Base-by-base conservation (phyloP, 2,329 filamentous ascomycete genomes). In the Sporothrix brasiliensis region DNA sequence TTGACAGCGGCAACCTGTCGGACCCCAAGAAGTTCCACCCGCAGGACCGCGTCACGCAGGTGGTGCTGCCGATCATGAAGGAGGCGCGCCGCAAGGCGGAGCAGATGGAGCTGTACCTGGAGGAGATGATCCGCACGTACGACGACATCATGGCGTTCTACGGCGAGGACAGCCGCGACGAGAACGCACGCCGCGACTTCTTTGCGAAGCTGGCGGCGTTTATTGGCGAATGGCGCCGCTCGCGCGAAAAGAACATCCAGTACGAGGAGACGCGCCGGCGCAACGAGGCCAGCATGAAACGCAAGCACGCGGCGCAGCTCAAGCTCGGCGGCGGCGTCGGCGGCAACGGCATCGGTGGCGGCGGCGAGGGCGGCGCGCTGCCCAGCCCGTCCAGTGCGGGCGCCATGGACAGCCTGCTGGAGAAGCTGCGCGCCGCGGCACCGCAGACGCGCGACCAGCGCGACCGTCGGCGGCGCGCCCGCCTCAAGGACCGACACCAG, bases 1-100 rank as follows among this genome's bases (percentile, higher is more conserved):
- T 99, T 67, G 95, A 99, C 80, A 91, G 90, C 47, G 95, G 95
- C 76, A 98, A 97, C 79, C 84, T 99, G 73, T 97, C 93, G 78
- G 95, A 99, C 78, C 91, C 94, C 58, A 97, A 95, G 85, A 96
- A 94, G 77, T 99, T 99, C 85, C 95, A 99, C 78, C 94, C 95
- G 21, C 92, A 98, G 80, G 95, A 99, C 79, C 92, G 95, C 72
- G 94, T 98, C 56, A 91, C 91, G 73, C 92, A 96, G 80, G 86
- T 98, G 47, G 94, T 97, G 69, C 93, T 97, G 80, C 87, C 94
- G 67, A 90, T 87, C 74, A 98, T 99, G 94, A 98, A 97, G 83
- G 95, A 99, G 75, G 95, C 95, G 24, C 85, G 95, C 73, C 88
- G 94, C 76, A 99, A 98, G 83, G 93, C 95, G 2, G 94, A 97